These are phyloP conservation scores for Aspergillus wentii DNA, from an alignment of 495 filamentous ascomycete species.

Conservation along the genomic window DNA sequence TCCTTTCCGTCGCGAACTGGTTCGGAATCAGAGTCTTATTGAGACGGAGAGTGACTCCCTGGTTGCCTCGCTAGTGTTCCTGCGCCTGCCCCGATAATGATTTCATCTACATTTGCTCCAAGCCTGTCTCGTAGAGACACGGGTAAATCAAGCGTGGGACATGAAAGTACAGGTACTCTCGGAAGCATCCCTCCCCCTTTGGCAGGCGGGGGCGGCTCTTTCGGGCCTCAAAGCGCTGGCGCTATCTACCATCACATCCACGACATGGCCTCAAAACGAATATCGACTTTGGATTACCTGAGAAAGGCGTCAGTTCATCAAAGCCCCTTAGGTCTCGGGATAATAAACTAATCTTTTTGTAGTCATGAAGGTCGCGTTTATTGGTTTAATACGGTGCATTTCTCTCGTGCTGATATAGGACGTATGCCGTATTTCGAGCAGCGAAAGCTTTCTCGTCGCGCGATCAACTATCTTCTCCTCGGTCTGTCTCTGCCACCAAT, in stretches of 20 bases:
- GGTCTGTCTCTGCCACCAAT: constrained; percentile 87
- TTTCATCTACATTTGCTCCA: constrained; percentile 32
- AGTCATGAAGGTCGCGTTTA: constrained; percentile 92
- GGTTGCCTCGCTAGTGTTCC: too few species aligned
- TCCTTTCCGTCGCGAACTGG: too few species aligned
- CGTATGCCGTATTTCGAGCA: constrained; percentile 81
- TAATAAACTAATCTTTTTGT: constrained; percentile 4
- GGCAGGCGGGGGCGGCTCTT: constrained; percentile 27
- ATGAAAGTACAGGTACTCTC: constrained; percentile 22
- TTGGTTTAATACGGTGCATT: constrained; percentile 96
- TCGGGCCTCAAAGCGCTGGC: constrained; percentile 58
- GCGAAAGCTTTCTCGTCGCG: constrained; percentile 75
- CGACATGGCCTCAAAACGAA: constrained; percentile 83
- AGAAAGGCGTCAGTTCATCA: constrained; percentile 69
- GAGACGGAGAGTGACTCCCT: too few species aligned
- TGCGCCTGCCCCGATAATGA: too few species aligned
- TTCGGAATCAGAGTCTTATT: too few species aligned
- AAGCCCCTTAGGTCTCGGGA: not conserved
- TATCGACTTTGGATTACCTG: constrained; percentile 93
- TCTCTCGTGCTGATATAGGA: constrained; percentile 73
- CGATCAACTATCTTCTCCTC: constrained; percentile 89
- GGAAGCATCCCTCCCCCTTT: constrained; percentile 24
- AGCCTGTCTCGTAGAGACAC: constrained; percentile 34
- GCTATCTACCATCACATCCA: constrained; percentile 80
- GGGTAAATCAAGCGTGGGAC: constrained; percentile 26